These are phyloP conservation scores for Carex cristatella DNA, from an alignment of 176 grass and related monocot genomes.

Conservation along the genomic window DNA sequence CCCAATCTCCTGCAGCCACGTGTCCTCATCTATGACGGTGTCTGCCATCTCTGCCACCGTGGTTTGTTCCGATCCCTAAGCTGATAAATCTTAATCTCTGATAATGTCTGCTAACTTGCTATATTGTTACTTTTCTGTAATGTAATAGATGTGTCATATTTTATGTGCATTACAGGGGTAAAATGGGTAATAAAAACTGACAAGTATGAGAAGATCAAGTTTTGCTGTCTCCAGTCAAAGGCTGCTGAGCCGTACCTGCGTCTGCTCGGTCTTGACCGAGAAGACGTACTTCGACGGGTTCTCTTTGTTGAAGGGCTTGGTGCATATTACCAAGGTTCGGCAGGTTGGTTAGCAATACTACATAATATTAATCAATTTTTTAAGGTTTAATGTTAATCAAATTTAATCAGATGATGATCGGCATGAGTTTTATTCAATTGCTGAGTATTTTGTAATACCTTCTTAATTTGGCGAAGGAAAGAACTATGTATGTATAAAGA, in stretches of 20 bases:
- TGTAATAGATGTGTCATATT: neutral
- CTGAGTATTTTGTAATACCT: neutral
- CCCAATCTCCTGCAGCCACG: constrained; percentile 77
- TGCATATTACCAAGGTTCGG: constrained; percentile 76
- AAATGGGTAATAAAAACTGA: constrained; percentile 75
- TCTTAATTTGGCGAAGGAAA: neutral
- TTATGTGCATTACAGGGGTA: constrained; percentile 36
- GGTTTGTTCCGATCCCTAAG: constrained; percentile 28
- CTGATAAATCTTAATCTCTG: no score
- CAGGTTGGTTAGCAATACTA: constrained; percentile 35
- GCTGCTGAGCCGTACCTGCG: constrained; percentile 80
- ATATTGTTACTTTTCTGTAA: neutral
- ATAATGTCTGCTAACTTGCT: no score
- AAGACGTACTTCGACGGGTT: constrained; percentile 70
- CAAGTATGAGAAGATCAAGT: constrained; percentile 83
- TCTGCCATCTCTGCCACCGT: constrained; percentile 90
- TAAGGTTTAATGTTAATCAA: neutral
- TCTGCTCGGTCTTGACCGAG: constrained; percentile 59
- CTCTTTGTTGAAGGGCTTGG: constrained; percentile 78
- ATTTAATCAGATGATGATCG: neutral
- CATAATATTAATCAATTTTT: neutral
- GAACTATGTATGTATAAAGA: neutral
- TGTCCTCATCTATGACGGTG: constrained; percentile 93
- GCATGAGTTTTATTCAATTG: neutral
- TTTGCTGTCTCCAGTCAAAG: constrained; percentile 90